These are phyloP conservation scores for Alternaria hordeiaustralica DNA, from an alignment of 2,329 filamentous ascomycete genomes.

Conservation along the genomic window DNA sequence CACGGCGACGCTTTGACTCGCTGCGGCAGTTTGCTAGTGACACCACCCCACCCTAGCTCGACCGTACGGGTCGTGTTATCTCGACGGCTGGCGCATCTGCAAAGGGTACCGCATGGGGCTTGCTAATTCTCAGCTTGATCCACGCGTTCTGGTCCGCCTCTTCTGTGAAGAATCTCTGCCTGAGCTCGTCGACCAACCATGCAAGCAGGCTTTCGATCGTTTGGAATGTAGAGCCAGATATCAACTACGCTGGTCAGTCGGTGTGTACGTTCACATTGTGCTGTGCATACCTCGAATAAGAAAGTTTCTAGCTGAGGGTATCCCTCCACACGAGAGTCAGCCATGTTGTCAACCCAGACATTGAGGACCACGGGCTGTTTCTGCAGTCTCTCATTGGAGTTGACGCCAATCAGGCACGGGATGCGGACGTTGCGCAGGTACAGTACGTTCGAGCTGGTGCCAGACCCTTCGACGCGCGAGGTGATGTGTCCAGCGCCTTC, in stretches of 20 bases:
- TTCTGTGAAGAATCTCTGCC: conserved; percentile 47
- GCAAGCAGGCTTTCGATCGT: conserved; percentile 56
- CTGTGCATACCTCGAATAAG: conserved; percentile 63
- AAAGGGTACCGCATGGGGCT: conserved; percentile 75
- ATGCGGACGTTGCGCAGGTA: conserved; percentile 65
- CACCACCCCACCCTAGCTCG: conserved; percentile 4
- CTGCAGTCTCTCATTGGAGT: conserved; percentile 68
- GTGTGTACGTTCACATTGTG: background rate
- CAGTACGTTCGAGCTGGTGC: conserved; percentile 45
- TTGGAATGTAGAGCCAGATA: conserved; percentile 53
- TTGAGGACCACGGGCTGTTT: conserved; percentile 72
- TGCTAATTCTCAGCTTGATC: conserved; percentile 69
- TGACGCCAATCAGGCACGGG: conserved; percentile 74
- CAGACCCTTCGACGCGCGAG: conserved; percentile 31
- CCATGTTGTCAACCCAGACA: conserved; percentile 65
- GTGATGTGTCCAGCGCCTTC: conserved; percentile 62
- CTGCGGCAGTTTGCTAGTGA: background rate
- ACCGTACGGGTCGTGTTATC: conserved; percentile 47
- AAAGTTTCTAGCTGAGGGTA: conserved; percentile 65
- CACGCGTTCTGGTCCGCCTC: conserved; percentile 52
- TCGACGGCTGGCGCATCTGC: conserved; percentile 76
- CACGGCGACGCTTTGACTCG: background rate
- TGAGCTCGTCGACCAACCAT: conserved; percentile 50
- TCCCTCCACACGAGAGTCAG: conserved; percentile 54
- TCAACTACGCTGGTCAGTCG: conserved; percentile 42